These are phyloP conservation scores for Penicillium frequentans DNA, from an alignment of 2,329 filamentous ascomycete genomes.

Conservation along the genomic window DNA sequence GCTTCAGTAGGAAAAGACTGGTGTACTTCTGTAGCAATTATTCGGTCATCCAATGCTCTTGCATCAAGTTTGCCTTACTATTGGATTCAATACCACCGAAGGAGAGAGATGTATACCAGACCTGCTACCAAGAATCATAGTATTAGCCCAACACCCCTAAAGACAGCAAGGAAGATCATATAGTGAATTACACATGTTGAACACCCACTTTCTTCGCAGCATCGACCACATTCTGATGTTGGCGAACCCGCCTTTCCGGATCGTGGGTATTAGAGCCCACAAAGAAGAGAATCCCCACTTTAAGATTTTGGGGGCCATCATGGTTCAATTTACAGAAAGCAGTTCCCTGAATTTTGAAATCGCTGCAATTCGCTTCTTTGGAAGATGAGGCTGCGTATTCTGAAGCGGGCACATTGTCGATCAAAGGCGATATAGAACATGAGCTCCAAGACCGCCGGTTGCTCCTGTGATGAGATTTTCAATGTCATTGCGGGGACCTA, in stretches of 20 bases:
- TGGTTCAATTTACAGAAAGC: not conserved
- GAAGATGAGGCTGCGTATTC: constrained; percentile 53
- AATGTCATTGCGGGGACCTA: constrained; percentile 22
- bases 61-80: not conserved
- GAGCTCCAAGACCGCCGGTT: constrained; percentile 38
- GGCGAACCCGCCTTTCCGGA: constrained; percentile 46
- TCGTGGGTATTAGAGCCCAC: constrained; percentile 65
- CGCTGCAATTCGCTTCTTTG: constrained; percentile 41
- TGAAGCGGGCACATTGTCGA: constrained; percentile 37
- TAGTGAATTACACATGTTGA: constrained; percentile 41
- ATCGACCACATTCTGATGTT: constrained; percentile 53
- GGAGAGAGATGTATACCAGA: not conserved
- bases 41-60: not conserved
- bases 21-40: not conserved
- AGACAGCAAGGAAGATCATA: no score
- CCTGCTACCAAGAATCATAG: not conserved
- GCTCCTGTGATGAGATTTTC: constrained; percentile 41
- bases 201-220: constrained; percentile 56
- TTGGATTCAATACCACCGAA: not conserved
- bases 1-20: not conserved
- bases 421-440: constrained; percentile 33
- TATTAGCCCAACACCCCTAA: not conserved
- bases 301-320: constrained; percentile 44
- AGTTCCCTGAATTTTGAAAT: constrained; percentile 42
- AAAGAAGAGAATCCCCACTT: constrained; percentile 57